Base-by-base conservation (phyloP, 139 green algal genomes). In the Auxenochlorella pyrenoidosa region DNA sequence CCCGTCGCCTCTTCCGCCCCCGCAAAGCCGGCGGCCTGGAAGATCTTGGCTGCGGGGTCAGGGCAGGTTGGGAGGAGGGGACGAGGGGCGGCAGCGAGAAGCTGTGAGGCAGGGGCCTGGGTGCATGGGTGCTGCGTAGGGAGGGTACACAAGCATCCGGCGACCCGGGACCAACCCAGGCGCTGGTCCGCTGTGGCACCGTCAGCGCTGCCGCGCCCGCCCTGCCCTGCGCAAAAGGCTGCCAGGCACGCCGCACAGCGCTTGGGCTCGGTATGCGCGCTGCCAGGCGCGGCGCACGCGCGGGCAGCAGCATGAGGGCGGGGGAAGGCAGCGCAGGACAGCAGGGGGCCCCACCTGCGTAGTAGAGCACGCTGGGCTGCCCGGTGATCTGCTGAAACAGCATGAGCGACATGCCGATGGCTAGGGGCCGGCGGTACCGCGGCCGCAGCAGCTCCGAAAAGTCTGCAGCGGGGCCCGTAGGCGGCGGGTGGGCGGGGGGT, bases 351-450 rank as follows among this genome's bases (percentile, higher is more conserved):
- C n/a, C 26, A 63, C 75, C 75, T 21, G 96, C 96, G 83, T 99
- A 99, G 91, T 99, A 99, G 34, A 99, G 88, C 66, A 99, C 97
- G 18, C 87, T 95, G 18, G 97, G 97, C 92, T 99, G 97, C 12
- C 97, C 97, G 8, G 97, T 99, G 83, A 99, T 96, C 86, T 97
- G 95, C 90, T 98, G 95, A 87, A 97, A 96, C 13, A 98, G 87
- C 93, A 98, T 95, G 1, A 97, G 93, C 26, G 86, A 94, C 51
- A 94, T 82, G 36, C 94, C 95, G 5, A 96, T 88, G 22, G 85
- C 54, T 82, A 97, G 88, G 16, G 95, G 93, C 58, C 89, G 83
- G n/a, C 93, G 63, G 85, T 95, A 95, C 3, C 90, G 71, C 38
- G 51, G 72, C 28, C 83, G 71, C 83, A 82, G 54, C 71, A 88